A percentile compares a stretch with the other conserved stretches of the same genome.
These are phyloP conservation scores for Suhomyces vadensis DNA, from an alignment of 805 yeast species.

Conservation along the genomic window DNA sequence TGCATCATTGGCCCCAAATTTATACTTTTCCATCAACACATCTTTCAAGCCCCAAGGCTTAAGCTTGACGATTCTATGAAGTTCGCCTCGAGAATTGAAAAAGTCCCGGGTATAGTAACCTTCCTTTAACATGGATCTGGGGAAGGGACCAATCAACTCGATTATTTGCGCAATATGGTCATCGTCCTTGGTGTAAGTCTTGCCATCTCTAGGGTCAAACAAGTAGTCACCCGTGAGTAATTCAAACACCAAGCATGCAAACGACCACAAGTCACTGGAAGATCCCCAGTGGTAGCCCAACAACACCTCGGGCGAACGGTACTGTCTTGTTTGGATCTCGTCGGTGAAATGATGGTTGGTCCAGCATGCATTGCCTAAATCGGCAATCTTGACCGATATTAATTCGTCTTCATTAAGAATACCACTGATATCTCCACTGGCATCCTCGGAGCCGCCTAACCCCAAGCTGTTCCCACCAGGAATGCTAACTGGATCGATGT, in stretches of 20 bases:
- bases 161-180: conserved; percentile 96
- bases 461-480: conserved; percentile 13
- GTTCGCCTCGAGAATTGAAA: conserved; percentile 66
- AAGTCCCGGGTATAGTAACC: conserved; percentile 63
- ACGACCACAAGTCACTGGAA: conserved; percentile 93
- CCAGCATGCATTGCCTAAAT: conserved; percentile 72
- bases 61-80: conserved; percentile 75
- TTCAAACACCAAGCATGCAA: conserved; percentile 89
- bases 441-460: conserved; percentile 8
- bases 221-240: conserved; percentile 90
- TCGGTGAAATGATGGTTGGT: conserved; percentile 61
- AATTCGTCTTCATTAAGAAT: conserved; percentile 19
- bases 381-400: conserved; percentile 58
- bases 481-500: conserved; percentile 10
- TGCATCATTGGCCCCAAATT: conserved; percentile 67
- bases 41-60: conserved; percentile 87
- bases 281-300: conserved; percentile 82
- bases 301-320: conserved; percentile 64
- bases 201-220: conserved; percentile 85
- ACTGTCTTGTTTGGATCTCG: conserved; percentile 69
- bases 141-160: conserved; percentile 74
- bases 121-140: conserved; percentile 55
- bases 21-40: conserved; percentile 85
- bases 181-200: conserved; percentile 81
- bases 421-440: conserved; percentile 11